phyloP scores from a whole-genome alignment of 805 yeast genomes.

The Ascoidea rubescens region DNA sequence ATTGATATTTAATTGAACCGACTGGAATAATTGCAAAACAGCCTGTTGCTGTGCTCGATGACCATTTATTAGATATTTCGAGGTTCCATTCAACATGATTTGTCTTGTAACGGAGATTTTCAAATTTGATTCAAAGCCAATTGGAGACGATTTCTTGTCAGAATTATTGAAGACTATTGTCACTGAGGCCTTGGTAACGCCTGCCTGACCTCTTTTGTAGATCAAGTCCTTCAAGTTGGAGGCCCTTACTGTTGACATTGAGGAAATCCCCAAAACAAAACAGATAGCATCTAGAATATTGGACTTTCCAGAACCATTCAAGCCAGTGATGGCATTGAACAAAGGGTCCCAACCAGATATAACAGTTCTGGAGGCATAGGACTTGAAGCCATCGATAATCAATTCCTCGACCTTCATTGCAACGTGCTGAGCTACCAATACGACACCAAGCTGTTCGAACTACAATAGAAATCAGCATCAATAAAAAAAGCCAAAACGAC shows the following conservation, averaged over 20 bases:
- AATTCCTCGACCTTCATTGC: conserved; percentile 88
- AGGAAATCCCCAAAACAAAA: conserved; percentile 91
- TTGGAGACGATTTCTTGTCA: conserved; percentile 67
- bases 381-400: conserved; percentile 93
- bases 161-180: conserved; percentile 88
- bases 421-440: neutral
- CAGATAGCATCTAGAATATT: conserved; percentile 94
- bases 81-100: conserved; percentile 78
- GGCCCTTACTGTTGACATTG: conserved; percentile 93
- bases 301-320: conserved; percentile 96
- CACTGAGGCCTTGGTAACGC: conserved; percentile 92
- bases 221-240: conserved; percentile 86
- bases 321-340: conserved; percentile 95
- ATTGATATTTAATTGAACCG: conserved; percentile 90
- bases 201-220: conserved; percentile 96
- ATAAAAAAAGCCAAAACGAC: too few relatives aligned
- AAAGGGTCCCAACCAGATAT: conserved; percentile 92
- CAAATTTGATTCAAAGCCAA: conserved; percentile 66
- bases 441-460: too few relatives aligned
- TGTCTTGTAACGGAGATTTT: conserved; percentile 88
- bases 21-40: conserved; percentile 79
- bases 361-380: conserved; percentile 93
- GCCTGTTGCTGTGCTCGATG: conserved; percentile 93
- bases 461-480: too few relatives aligned
- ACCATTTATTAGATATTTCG: conserved; percentile 88